phyloP scores from a whole-genome alignment of 345 rosid species.

The Moricandia moricandioides region DNA sequence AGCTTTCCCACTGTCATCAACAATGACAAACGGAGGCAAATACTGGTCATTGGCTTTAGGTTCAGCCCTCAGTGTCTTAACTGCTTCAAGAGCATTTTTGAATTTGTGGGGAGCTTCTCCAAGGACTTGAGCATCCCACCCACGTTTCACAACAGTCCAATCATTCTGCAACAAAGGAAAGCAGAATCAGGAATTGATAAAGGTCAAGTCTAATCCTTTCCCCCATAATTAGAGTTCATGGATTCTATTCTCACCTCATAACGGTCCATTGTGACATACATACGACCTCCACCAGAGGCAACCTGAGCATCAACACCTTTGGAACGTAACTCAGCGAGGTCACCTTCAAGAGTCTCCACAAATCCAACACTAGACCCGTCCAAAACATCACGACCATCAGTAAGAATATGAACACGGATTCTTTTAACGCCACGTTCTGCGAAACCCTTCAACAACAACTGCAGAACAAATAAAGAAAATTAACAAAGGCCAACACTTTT shows the following conservation, averaged over 20 bases:
- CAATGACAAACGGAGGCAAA: slow-evolving; percentile 88
- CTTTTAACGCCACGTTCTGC: slow-evolving; percentile 81
- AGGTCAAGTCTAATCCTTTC: neutral
- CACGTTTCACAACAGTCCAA: slow-evolving; percentile 89
- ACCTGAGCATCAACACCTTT: slow-evolving; percentile 86
- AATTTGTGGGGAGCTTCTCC: slow-evolving; percentile 97
- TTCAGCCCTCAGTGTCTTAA: slow-evolving; percentile 66
- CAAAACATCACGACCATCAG: slow-evolving; percentile 98
- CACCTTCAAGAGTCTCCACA: slow-evolving; percentile 78
- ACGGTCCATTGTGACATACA: slow-evolving; percentile 97
- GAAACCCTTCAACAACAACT: slow-evolving; percentile 83
- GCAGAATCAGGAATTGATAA: neutral
- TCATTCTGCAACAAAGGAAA: slow-evolving; percentile 58
- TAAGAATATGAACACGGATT: slow-evolving; percentile 89
- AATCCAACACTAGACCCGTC: slow-evolving; percentile 92
- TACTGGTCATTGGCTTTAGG: slow-evolving; percentile 82
- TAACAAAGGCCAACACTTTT: neutral
- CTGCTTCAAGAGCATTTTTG: slow-evolving; percentile 75
- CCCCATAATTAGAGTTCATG: neutral
- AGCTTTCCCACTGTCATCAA: slow-evolving; percentile 68
- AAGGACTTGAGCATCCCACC: slow-evolving; percentile 99
- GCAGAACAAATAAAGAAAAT: slow-evolving; percentile 8
- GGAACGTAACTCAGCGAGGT: slow-evolving; percentile 53
- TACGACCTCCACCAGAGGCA: slow-evolving; percentile 99
- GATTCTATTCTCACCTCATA: slow-evolving; percentile 59